A percentile compares a stretch with the other conserved stretches of the same genome.
Evolutionary conservation across 257 asterid genomes (phyloP).

Genomic region (Phtheirospermum japonicum): DNA sequence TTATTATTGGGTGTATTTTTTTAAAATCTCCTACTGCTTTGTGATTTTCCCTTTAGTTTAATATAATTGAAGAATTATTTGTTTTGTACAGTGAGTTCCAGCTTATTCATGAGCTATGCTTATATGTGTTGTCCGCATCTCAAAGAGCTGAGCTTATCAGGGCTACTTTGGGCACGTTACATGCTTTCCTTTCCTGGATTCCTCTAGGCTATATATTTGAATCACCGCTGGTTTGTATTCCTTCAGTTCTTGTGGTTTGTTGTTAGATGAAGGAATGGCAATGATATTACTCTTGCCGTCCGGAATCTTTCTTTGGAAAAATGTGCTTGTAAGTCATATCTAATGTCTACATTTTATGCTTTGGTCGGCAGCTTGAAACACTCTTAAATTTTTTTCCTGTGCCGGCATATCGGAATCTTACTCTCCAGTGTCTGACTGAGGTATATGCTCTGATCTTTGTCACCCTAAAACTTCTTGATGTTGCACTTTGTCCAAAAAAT

Average conservation of each 20-base stretch:
- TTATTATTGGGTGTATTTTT: slow-evolving; percentile 1
- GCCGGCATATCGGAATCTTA: slow-evolving; percentile 87
- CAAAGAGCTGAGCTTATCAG: slow-evolving; percentile 94
- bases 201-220: slow-evolving; percentile 97
- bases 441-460: slow-evolving; percentile 34
- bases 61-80: slow-evolving; percentile 15
- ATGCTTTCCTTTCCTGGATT: slow-evolving; percentile 98
- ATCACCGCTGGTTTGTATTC: slow-evolving; percentile 82
- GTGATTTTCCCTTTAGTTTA: not conserved
- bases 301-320: slow-evolving; percentile 14
- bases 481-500: not conserved
- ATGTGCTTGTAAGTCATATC: slow-evolving; percentile 17
- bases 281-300: not conserved
- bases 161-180: slow-evolving; percentile 91
- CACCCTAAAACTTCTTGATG: slow-evolving; percentile 10
- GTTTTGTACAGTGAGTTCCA: slow-evolving; percentile 73
- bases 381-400: slow-evolving; percentile 69
- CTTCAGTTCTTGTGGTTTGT: slow-evolving; percentile 27
- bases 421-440: slow-evolving; percentile 95
- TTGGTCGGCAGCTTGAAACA: slow-evolving; percentile 74
- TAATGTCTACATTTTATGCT: slow-evolving; percentile 17
- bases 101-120: slow-evolving; percentile 94
- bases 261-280: slow-evolving; percentile 21
- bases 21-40: not conserved
- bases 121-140: slow-evolving; percentile 85